A percentile compares a stretch with the other conserved stretches of the same genome.
Evolutionary conservation across 345 rosid genomes (phyloP).

Genomic region (Eucalyptus regnans): DNA sequence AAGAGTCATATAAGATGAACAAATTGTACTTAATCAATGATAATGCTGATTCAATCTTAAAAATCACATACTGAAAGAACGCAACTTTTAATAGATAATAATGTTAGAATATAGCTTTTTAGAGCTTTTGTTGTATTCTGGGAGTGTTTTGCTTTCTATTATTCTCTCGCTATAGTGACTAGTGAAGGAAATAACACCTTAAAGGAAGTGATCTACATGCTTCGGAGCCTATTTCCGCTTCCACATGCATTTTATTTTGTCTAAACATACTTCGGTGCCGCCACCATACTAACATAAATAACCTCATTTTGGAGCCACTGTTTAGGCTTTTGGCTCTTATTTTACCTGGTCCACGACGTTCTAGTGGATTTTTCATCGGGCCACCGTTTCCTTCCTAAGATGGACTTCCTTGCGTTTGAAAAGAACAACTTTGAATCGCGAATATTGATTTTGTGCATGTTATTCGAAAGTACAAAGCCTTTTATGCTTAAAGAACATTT

Average conservation of each 20-base stretch:
- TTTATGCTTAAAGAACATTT: neutral
- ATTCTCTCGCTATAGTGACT: neutral
- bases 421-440: neutral
- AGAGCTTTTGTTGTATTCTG: neutral
- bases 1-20: neutral
- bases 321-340: neutral
- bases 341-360: neutral
- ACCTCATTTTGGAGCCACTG: neutral
- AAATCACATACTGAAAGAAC: neutral
- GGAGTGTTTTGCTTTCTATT: neutral
- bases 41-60: neutral
- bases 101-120: neutral
- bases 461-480: neutral
- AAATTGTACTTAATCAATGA: neutral
- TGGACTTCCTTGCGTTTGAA: neutral
- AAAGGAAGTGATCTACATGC: neutral
- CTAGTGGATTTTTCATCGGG: neutral
- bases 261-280: neutral
- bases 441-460: neutral
- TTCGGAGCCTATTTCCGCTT: neutral
- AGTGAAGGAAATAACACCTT: neutral
- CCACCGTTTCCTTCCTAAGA: neutral
- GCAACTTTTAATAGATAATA: neutral
- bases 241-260: too few species aligned
- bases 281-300: neutral